Conservation (phyloP, 208 protist species). For the Leishmania tropica region DNA sequence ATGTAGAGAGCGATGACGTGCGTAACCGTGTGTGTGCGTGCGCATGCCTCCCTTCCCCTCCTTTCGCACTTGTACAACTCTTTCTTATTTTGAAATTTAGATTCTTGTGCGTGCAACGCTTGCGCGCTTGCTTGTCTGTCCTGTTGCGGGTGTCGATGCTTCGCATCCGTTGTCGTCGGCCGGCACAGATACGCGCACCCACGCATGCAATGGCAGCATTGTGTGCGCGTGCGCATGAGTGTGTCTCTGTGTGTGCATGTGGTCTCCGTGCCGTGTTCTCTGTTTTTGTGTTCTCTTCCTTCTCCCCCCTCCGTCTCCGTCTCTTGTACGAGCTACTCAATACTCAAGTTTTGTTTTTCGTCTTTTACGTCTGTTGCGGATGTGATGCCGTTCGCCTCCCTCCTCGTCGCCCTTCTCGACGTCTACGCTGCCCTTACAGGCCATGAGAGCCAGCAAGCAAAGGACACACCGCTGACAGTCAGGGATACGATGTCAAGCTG, state of each 20-base stretch:
- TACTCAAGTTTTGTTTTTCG: not conserved
- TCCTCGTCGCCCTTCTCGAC: not conserved
- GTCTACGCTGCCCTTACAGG: not conserved
- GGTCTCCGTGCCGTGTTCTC: not conserved
- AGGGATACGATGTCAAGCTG: not conserved
- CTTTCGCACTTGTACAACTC: conserved; percentile 1
- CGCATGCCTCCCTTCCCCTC: not conserved
- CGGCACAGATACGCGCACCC: not conserved
- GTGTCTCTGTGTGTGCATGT: not conserved
- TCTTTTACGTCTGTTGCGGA: not conserved
- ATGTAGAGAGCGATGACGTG: not conserved
- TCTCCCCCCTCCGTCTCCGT: not conserved
- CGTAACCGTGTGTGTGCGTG: not conserved
- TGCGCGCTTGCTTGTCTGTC: not conserved
- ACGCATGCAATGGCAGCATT: not conserved
- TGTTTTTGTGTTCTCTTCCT: not conserved
- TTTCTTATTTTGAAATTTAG: conserved; percentile 3
- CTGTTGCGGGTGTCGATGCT: not conserved
- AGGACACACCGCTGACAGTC: not conserved
- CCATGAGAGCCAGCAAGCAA: not conserved
- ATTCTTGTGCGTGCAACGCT: not conserved
- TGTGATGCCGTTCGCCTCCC: not conserved
- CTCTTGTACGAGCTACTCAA: not conserved
- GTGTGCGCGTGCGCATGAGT: not conserved
- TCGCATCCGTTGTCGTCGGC: not conserved